Evolutionary conservation across 2,329 filamentous ascomycete genomes (phyloP).

Genomic region (Fusarium algeriense): DNA sequence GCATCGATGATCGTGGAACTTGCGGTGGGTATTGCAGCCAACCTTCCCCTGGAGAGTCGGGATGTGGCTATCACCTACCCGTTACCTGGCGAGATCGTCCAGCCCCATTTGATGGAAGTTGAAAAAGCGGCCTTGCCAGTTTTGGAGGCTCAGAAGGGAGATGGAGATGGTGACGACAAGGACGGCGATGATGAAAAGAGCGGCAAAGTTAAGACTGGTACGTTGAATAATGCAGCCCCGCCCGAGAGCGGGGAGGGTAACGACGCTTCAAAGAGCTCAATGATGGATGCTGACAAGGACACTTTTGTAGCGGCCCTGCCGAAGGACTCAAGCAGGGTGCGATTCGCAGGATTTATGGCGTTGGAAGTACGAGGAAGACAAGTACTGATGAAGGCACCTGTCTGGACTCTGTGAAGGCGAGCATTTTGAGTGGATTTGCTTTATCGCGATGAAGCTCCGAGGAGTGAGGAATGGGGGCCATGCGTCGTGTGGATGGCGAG

Average conservation of each 20-base stretch:
- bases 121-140: constrained; percentile 79
- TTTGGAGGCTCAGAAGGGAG: constrained; percentile 62
- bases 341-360: constrained; percentile 80
- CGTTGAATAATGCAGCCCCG: constrained; percentile 47
- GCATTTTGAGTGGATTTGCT: background rate
- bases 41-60: constrained; percentile 89
- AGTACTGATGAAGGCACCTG: constrained; percentile 80
- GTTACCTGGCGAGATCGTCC: constrained; percentile 77
- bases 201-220: constrained; percentile 63
- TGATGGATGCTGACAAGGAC: constrained; percentile 56
- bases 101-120: constrained; percentile 84
- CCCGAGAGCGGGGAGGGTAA: constrained; percentile 36
- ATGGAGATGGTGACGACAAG: constrained; percentile 58
- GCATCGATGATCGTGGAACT: constrained; percentile 94
- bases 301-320: constrained; percentile 52
- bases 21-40: constrained; percentile 85
- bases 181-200: constrained; percentile 60
- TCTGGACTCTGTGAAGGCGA: constrained; percentile 67
- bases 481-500: background rate
- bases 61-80: constrained; percentile 92
- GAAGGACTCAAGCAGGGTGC: constrained; percentile 69
- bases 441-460: background rate
- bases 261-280: constrained; percentile 48
- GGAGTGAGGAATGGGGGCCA: constrained; percentile 9
- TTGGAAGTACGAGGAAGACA: constrained; percentile 82